Conservation (phyloP, 1,139 yeast species). For the Saccharomyces uvarum region DNA sequence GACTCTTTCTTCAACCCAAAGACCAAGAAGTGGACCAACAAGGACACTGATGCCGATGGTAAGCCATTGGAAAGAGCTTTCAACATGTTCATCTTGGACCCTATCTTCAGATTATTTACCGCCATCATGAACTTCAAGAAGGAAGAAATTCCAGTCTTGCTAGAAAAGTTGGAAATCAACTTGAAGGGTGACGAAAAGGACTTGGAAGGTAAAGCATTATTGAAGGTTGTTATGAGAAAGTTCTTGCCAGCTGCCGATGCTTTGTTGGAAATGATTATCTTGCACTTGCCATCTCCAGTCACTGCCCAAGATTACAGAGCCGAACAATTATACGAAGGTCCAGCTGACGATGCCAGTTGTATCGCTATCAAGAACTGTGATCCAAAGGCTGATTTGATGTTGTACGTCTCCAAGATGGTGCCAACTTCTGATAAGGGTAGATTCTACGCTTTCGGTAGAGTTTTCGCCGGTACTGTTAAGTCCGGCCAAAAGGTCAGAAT, state of each 20-base stretch:
- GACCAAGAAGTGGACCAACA: slow-evolving; percentile 99
- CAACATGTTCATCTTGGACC: slow-evolving; percentile 98
- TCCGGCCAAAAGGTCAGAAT: slow-evolving; percentile 99
- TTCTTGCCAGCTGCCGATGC: slow-evolving; percentile 99
- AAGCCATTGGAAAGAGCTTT: slow-evolving; percentile 96
- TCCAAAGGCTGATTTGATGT: slow-evolving; percentile 97
- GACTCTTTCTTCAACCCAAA: slow-evolving; percentile 99
- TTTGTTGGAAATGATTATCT: slow-evolving; percentile 95
- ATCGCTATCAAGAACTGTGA: slow-evolving; percentile 96
- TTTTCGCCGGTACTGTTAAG: slow-evolving; percentile 97
- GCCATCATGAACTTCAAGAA: slow-evolving; percentile 96
- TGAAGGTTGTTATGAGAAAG: slow-evolving; percentile 98
- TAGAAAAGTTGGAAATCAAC: slow-evolving; percentile 85
- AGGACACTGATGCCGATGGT: slow-evolving; percentile 93
- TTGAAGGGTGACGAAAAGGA: slow-evolving; percentile 94
- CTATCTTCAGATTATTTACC: slow-evolving; percentile 94
- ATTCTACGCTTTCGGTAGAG: slow-evolving; percentile 99
- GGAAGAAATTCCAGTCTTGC: slow-evolving; percentile 84
- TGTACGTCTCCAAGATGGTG: slow-evolving; percentile 99
- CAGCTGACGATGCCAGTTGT: slow-evolving; percentile 87
- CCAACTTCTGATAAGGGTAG: slow-evolving; percentile 99
- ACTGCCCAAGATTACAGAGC: slow-evolving; percentile 99
- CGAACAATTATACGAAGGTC: slow-evolving; percentile 98
- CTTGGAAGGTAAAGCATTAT: slow-evolving; percentile 95
- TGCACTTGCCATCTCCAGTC: slow-evolving; percentile 98